phyloP scores from a whole-genome alignment of 768 basidiomycete species.

The Pleurotus giganteus region DNA sequence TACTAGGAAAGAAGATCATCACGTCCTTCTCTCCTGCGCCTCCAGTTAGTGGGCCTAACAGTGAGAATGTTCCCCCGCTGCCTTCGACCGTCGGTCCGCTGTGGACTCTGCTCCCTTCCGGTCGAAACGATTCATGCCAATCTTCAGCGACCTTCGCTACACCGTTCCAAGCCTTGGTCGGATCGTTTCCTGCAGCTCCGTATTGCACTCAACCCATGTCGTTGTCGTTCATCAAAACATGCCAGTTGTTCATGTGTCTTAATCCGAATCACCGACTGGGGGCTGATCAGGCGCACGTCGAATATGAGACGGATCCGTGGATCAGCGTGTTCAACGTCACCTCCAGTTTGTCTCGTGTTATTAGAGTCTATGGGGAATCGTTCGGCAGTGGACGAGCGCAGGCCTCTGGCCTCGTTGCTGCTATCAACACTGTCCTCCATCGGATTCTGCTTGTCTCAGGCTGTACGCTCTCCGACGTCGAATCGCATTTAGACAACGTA shows the following conservation, averaged over 20 bases:
- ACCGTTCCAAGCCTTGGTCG: slow-evolving; percentile 78
- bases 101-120: slow-evolving; percentile 88
- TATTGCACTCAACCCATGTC: slow-evolving; percentile 7
- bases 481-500: slow-evolving; percentile 61
- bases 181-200: slow-evolving; percentile 45
- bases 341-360: slow-evolving; percentile 82
- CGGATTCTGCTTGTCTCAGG: slow-evolving; percentile 71
- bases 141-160: slow-evolving; percentile 90
- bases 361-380: slow-evolving; percentile 87
- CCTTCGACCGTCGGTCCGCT: slow-evolving; percentile 29
- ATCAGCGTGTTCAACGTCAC: slow-evolving; percentile 96
- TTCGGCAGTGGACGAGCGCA: slow-evolving; percentile 57
- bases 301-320: slow-evolving; percentile 97
- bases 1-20: slow-evolving; percentile 66
- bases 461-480: slow-evolving; percentile 56
- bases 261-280: slow-evolving; percentile 75
- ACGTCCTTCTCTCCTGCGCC: slow-evolving; percentile 29
- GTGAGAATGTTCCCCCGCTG: slow-evolving; percentile 10
- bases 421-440: slow-evolving; percentile 67
- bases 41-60: no score
- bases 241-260: slow-evolving; percentile 90
- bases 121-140: slow-evolving; percentile 93
- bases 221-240: slow-evolving; percentile 60
- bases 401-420: slow-evolving; percentile 58
- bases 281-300: slow-evolving; percentile 79